Evolutionary conservation across 306 rosid genomes (phyloP).

Genomic region (Trifolium dubium): DNA sequence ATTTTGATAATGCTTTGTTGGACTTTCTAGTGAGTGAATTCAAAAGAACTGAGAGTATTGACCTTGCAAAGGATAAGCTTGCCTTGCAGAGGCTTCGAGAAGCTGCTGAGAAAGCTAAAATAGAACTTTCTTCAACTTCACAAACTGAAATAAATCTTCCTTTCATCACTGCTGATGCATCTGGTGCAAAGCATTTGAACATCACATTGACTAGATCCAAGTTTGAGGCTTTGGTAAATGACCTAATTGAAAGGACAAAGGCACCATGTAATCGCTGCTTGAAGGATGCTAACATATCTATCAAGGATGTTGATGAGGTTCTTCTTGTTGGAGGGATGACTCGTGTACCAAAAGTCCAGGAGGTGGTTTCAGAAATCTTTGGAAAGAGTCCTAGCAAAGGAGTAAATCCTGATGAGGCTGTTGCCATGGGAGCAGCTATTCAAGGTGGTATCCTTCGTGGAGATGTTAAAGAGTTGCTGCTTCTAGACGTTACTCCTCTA

Average conservation of each 20-base stretch:
- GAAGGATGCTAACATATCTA: slow-evolving; percentile 81
- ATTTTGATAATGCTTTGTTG: slow-evolving; percentile 84
- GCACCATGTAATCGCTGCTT: slow-evolving; percentile 86
- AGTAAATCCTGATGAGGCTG: slow-evolving; percentile 97
- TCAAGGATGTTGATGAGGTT: slow-evolving; percentile 91
- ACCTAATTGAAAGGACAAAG: slow-evolving; percentile 86
- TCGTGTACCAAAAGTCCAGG: slow-evolving; percentile 93
- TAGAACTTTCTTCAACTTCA: slow-evolving; percentile 89
- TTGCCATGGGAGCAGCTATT: slow-evolving; percentile 93
- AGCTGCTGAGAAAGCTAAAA: slow-evolving; percentile 97
- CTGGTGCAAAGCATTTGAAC: slow-evolving; percentile 92
- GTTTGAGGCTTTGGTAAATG: slow-evolving; percentile 75
- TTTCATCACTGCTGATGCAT: slow-evolving; percentile 90
- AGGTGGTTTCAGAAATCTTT: slow-evolving; percentile 72
- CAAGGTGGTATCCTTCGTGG: slow-evolving; percentile 98
- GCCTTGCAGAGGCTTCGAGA: slow-evolving; percentile 97
- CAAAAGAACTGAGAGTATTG: slow-evolving; percentile 78
- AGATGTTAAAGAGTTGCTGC: slow-evolving; percentile 90
- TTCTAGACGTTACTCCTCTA: slow-evolving; percentile 91
- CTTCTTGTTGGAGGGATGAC: slow-evolving; percentile 98
- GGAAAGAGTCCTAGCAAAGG: slow-evolving; percentile 94
- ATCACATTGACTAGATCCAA: slow-evolving; percentile 87
- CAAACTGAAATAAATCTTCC: slow-evolving; percentile 95
- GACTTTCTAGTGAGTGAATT: slow-evolving; percentile 83
- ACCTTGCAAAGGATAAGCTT: slow-evolving; percentile 83